phyloP scores from a whole-genome alignment of 306 rosid genomes.

The Pyrus communis region DNA sequence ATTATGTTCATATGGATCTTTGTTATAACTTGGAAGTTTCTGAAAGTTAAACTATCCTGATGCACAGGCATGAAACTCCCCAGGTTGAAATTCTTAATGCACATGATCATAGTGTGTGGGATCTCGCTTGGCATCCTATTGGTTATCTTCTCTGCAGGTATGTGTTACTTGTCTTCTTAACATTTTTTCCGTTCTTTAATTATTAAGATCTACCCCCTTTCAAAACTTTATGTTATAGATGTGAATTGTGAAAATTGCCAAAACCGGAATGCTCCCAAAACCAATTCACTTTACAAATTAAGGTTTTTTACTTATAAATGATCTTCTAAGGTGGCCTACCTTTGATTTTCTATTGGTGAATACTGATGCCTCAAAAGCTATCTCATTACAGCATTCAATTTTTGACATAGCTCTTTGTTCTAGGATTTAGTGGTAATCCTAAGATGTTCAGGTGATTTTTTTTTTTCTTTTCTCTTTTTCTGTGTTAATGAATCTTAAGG shows the following conservation, averaged over 20 bases:
- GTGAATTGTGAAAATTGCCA: neutral
- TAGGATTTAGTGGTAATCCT: neutral
- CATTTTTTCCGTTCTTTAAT: neutral
- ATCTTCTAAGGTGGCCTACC: neutral
- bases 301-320: neutral
- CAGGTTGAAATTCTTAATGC: conserved; percentile 85
- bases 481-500: neutral
- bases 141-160: conserved; percentile 99
- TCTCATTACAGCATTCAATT: neutral
- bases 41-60: conserved; percentile 17
- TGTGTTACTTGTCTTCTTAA: neutral
- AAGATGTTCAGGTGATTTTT: neutral
- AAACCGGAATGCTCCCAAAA: neutral
- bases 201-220: neutral
- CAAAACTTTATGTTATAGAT: neutral
- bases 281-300: neutral
- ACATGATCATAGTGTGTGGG: conserved; percentile 95
- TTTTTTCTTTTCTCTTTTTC: too few relatives aligned
- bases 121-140: conserved; percentile 98
- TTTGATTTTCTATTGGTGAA: neutral
- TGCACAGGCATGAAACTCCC: conserved; percentile 85
- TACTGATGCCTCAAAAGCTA: neutral
- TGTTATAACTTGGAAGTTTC: conserved; percentile 1
- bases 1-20: neutral
- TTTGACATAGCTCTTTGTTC: neutral